phyloP scores from a whole-genome alignment of 129 eudicot genomes.

The Dittrichia graveolens region DNA sequence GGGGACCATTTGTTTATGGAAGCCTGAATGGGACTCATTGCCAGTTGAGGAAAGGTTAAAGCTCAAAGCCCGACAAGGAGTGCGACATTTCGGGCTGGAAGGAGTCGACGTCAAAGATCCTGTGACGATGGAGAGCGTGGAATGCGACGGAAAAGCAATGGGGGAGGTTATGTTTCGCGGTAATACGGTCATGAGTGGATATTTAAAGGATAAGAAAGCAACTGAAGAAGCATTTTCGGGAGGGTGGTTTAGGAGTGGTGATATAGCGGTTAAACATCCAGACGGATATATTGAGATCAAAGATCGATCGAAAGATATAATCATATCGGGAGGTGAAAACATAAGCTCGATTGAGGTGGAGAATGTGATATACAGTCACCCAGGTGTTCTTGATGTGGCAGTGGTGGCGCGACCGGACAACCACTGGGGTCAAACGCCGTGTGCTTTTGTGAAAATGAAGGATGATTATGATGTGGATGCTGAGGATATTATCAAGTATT shows the following conservation, averaged over 20 bases:
- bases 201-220: slow-evolving; percentile 50
- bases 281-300: slow-evolving; percentile 55
- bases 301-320: slow-evolving; percentile 60
- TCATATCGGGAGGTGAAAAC: slow-evolving; percentile 72
- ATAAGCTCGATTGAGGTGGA: slow-evolving; percentile 62
- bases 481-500: slow-evolving; percentile 44
- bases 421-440: slow-evolving; percentile 76
- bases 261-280: slow-evolving; percentile 58
- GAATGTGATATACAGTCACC: slow-evolving; percentile 55
- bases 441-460: slow-evolving; percentile 66
- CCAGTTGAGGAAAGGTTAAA: slow-evolving; percentile 41
- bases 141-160: slow-evolving; percentile 46
- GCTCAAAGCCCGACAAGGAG: slow-evolving; percentile 66
- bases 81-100: slow-evolving; percentile 50
- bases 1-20: slow-evolving; percentile 57
- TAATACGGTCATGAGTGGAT: slow-evolving; percentile 75
- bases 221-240: slow-evolving; percentile 58
- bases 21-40: slow-evolving; percentile 63
- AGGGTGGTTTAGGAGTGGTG: slow-evolving; percentile 69
- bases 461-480: slow-evolving; percentile 42
- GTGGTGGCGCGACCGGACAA: slow-evolving; percentile 68
- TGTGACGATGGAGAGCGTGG: slow-evolving; percentile 50
- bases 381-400: slow-evolving; percentile 63
- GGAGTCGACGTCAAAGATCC: slow-evolving; percentile 54
- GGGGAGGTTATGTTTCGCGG: slow-evolving; percentile 77